Percentiles rank a stretch among this genome's conserved stretches.
Conservation (phyloP, 2,329 filamentous ascomycete species). For the Xylariomycetidae sp. region DNA sequence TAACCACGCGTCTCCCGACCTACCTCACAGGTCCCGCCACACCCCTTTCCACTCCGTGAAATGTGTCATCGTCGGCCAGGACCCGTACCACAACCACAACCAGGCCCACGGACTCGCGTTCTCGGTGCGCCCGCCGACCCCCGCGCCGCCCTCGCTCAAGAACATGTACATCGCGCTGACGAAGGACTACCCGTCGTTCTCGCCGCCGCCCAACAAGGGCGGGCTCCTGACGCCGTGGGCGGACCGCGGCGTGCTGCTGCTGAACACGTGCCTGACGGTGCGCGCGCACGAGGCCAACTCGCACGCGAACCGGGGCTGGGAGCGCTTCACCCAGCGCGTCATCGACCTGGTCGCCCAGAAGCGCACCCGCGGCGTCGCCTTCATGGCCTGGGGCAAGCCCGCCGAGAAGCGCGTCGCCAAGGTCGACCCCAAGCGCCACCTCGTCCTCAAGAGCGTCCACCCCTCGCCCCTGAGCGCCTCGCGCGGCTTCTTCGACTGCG, state of each 20-base stretch:
- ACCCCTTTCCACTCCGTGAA: constrained; percentile 87
- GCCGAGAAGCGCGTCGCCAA: constrained; percentile 74
- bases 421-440: constrained; percentile 68
- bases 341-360: constrained; percentile 82
- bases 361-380: constrained; percentile 79
- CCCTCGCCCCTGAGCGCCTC: constrained; percentile 87
- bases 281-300: constrained; percentile 83
- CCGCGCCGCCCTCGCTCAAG: constrained; percentile 80
- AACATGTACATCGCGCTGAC: constrained; percentile 91
- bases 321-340: constrained; percentile 83
- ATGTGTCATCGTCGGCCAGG: constrained; percentile 89
- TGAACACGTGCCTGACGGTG: constrained; percentile 94
- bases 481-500: constrained; percentile 77
- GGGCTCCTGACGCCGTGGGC: constrained; percentile 92
- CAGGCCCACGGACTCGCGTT: constrained; percentile 97
- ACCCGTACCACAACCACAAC: constrained; percentile 93
- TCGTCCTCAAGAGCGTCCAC: constrained; percentile 82
- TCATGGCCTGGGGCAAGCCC: constrained; percentile 87
- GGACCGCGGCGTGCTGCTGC: constrained; percentile 82
- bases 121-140: constrained; percentile 84
- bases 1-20: constrained; percentile 13
- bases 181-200: constrained; percentile 82
- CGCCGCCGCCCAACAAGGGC: constrained; percentile 67
- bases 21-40: constrained; percentile 75
- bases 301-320: constrained; percentile 86